Percentiles rank a stretch among this genome's conserved stretches.
Conservation (phyloP, 768 basidiomycete genomes). For the Serpula lacrymans region DNA sequence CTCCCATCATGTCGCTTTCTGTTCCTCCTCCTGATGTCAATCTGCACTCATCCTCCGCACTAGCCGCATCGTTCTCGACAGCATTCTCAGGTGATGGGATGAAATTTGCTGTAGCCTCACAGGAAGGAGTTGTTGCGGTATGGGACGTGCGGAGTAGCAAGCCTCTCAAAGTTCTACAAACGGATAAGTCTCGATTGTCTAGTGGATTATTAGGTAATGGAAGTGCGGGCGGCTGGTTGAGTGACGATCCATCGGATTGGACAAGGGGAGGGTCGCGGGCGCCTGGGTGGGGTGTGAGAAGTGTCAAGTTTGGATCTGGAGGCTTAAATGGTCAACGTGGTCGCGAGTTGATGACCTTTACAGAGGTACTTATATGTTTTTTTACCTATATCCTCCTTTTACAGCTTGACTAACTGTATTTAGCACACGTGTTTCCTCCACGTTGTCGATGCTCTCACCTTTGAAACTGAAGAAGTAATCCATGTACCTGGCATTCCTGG, state of each 20-base stretch:
- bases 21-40: slow-evolving; percentile 55
- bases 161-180: slow-evolving; percentile 67
- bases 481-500: slow-evolving; percentile 45
- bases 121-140: slow-evolving; percentile 75
- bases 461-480: slow-evolving; percentile 71
- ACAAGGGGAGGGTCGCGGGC: slow-evolving; percentile 51
- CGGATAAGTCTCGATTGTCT: slow-evolving; percentile 36
- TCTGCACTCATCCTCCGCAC: slow-evolving; percentile 38
- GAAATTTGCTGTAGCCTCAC: slow-evolving; percentile 81
- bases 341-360: slow-evolving; percentile 82
- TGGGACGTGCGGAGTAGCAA: slow-evolving; percentile 80
- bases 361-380: slow-evolving; percentile 58
- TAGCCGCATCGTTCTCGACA: slow-evolving; percentile 75
- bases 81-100: slow-evolving; percentile 73
- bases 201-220: slow-evolving; percentile 33
- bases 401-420: neutral
- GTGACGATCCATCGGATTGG: slow-evolving; percentile 71
- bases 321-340: slow-evolving; percentile 44
- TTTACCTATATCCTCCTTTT: neutral
- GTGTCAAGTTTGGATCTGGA: slow-evolving; percentile 78
- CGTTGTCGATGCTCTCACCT: slow-evolving; percentile 83
- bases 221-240: slow-evolving; percentile 48
- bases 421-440: slow-evolving; percentile 84
- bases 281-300: slow-evolving; percentile 82
- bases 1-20: slow-evolving; percentile 63